These are phyloP conservation scores for Corylus avellana DNA, from an alignment of 306 rosid genomes.

Conservation along the genomic window DNA sequence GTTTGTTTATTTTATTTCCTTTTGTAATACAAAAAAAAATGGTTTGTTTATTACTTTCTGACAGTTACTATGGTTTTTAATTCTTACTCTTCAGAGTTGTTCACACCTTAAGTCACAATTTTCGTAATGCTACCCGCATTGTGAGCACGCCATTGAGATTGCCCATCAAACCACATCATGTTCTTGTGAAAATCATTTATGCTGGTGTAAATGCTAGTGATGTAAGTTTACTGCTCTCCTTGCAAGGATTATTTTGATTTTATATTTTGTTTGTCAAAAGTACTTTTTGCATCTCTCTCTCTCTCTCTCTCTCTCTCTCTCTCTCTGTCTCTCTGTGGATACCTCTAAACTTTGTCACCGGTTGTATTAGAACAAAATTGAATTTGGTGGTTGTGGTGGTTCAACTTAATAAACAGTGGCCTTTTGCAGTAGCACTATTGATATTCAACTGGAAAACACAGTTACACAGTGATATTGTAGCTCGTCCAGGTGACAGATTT, in stretches of 20 bases:
- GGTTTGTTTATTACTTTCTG: constrained; percentile 25
- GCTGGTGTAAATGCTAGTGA: constrained; percentile 99
- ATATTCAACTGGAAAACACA: neutral
- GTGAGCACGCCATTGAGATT: constrained; percentile 66
- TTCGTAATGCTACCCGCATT: constrained; percentile 71
- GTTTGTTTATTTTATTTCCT: constrained; percentile 21
- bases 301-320: constrained; percentile 21
- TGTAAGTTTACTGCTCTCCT: constrained; percentile 61
- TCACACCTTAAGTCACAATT: constrained; percentile 86
- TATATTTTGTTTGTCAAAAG: neutral
- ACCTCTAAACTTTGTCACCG: neutral
- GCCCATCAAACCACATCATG: constrained; percentile 68
- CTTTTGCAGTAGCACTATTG: constrained; percentile 5
- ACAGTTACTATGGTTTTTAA: constrained; percentile 10
- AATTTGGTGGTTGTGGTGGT: neutral
- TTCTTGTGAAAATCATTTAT: constrained; percentile 82
- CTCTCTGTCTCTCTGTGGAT: constrained; percentile 2
- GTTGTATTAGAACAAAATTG: neutral
- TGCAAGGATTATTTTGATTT: constrained; percentile 12
- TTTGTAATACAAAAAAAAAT: neutral
- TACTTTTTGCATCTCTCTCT: constrained; percentile 1
- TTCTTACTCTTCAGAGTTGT: constrained; percentile 69
- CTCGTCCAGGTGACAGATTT: neutral
- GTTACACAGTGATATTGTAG: neutral
- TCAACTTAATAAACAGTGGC: constrained; percentile 16